Conservation (phyloP, 305 asterid genomes). For the Ruellia speciosa region DNA sequence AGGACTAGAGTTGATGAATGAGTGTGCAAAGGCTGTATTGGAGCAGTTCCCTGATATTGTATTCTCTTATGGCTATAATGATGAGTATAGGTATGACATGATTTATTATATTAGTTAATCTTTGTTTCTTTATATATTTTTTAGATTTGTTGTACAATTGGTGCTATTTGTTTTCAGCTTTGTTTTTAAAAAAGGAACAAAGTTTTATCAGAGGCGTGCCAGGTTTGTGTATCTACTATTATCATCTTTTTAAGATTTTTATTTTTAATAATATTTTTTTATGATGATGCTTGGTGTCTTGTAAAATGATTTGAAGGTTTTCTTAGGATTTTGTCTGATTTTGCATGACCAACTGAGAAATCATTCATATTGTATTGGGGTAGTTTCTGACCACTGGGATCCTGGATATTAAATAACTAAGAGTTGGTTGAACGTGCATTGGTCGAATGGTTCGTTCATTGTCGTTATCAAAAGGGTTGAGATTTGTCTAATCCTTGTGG, state of each 20-base stretch:
- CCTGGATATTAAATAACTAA: no score
- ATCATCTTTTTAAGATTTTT: neutral
- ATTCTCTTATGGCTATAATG: slow-evolving; percentile 57
- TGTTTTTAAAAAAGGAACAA: slow-evolving; percentile 54
- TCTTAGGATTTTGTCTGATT: neutral
- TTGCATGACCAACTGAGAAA: neutral
- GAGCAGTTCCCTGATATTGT: slow-evolving; percentile 71
- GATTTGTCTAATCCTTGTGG: no score
- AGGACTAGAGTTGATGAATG: slow-evolving; percentile 64
- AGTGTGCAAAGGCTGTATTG: slow-evolving; percentile 51
- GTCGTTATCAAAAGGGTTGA: no score
- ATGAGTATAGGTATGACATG: slow-evolving; percentile 53
- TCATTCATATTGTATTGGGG: no score
- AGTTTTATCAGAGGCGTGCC: slow-evolving; percentile 77
- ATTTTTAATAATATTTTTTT: neutral
- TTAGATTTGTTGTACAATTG: slow-evolving; percentile 7
- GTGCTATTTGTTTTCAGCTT: slow-evolving; percentile 41
- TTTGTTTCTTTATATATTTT: neutral
- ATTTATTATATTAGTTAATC: neutral
- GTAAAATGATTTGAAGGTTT: neutral
- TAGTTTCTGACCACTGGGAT: no score
- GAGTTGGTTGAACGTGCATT: no score
- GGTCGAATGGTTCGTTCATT: no score
- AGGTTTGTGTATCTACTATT: slow-evolving; percentile 29
- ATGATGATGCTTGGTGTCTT: neutral